Conservation (phyloP, 2,329 filamentous ascomycete species). For the Aspergillus hortae region DNA sequence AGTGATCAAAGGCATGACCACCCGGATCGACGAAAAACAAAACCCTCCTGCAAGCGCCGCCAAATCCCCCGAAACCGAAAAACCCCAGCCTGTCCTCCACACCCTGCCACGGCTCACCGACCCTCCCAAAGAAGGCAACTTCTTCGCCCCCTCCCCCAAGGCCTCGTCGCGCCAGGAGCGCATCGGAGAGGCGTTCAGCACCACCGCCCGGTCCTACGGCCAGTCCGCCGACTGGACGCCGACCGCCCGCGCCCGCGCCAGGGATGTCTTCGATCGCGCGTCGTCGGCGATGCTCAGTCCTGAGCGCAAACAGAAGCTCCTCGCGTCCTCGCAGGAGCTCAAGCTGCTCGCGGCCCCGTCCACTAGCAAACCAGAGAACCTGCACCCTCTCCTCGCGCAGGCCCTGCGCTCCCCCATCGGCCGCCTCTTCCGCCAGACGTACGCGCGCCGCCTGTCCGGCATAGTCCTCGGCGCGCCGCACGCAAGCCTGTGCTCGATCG, state of each 20-base stretch:
- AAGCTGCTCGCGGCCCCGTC: constrained; percentile 33
- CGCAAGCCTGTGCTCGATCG: constrained; percentile 64
- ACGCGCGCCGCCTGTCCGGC: constrained; percentile 60
- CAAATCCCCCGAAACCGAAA: constrained; percentile 40
- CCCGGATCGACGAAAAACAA: constrained; percentile 62
- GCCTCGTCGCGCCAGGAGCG: constrained; percentile 33
- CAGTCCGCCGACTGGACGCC: constrained; percentile 43
- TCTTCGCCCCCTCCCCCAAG: constrained; percentile 43
- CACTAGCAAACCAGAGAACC: constrained; percentile 47
- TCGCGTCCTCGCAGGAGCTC: constrained; percentile 35
- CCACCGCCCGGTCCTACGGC: constrained; percentile 46
- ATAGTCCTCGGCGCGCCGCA: constrained; percentile 72
- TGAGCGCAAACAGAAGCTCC: constrained; percentile 36
- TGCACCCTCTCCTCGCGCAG: constrained; percentile 47
- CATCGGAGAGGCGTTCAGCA: constrained; percentile 41
- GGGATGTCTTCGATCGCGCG: constrained; percentile 36
- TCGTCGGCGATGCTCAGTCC: constrained; percentile 38
- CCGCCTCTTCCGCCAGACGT: constrained; percentile 66
- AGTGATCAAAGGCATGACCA: constrained; percentile 64
- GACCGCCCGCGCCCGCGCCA: constrained; percentile 35
- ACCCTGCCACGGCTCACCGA: constrained; percentile 50
- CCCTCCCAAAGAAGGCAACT: constrained; percentile 46
- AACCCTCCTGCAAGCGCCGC: constrained; percentile 39
- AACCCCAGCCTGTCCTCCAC: constrained; percentile 38
- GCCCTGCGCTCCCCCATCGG: constrained; percentile 57